These are phyloP conservation scores for Vitis rotundifolia DNA, from an alignment of 164 flowering plant genomes.

Conservation along the genomic window DNA sequence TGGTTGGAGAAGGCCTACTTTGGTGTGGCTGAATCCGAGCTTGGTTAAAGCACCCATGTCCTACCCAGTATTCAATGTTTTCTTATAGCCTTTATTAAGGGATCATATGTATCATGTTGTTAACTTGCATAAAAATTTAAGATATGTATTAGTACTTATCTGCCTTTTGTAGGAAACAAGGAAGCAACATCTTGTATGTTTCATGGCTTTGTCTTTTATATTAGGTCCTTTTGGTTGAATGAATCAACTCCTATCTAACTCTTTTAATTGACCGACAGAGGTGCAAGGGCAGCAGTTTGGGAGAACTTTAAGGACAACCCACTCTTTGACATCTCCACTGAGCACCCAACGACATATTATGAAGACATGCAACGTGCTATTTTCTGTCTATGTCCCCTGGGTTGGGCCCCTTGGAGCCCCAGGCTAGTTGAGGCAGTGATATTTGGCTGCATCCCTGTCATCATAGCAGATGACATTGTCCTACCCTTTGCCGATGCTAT, in stretches of 20 bases:
- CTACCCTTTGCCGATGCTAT: conserved; percentile 94
- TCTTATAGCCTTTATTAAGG: too few relatives aligned
- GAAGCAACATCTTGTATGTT: too few relatives aligned
- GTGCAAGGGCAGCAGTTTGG: conserved; percentile 84
- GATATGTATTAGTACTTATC: too few relatives aligned
- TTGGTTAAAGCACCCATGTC: too few relatives aligned
- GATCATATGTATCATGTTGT: too few relatives aligned
- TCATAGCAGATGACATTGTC: conserved; percentile 93
- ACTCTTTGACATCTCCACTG: conserved; percentile 90
- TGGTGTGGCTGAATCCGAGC: too few relatives aligned
- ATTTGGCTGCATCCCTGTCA: conserved; percentile 92
- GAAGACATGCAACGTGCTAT: conserved; percentile 97
- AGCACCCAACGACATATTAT: conserved; percentile 88
- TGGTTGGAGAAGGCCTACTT: too few relatives aligned
- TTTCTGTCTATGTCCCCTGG: conserved; percentile 93
- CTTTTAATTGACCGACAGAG: conserved; percentile 38
- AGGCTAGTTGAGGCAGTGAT: conserved; percentile 91
- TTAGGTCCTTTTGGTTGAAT: too few relatives aligned
- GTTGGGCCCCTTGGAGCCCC: conserved; percentile 99
- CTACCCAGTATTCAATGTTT: too few relatives aligned
- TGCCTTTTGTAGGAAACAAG: too few relatives aligned
- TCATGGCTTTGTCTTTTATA: too few relatives aligned
- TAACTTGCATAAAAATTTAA: too few relatives aligned
- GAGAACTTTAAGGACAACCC: conserved; percentile 87
- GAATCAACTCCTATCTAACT: not conserved